Evolutionary conservation across 2,329 filamentous ascomycete species (phyloP), one percentile per base, ranked within the genome.

Genomic region (Blumeriella jaapii): DNA sequence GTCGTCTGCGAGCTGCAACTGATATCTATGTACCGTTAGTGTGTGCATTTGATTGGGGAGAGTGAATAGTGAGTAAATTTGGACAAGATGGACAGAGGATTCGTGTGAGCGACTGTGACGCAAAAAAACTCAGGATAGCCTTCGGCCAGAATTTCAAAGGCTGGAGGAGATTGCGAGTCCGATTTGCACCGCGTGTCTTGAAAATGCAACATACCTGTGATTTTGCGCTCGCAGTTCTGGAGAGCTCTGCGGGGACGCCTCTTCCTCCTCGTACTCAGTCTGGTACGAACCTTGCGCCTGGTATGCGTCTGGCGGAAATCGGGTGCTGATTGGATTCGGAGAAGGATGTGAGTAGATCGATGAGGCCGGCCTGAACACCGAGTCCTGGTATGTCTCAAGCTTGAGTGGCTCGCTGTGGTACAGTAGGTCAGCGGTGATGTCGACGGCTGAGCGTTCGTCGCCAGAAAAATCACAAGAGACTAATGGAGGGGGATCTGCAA

Each of bases 311-410:
- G 55, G 39, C 9, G 42, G 39, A 34, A 51, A 49, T 13, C 40
- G 40, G 26, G 47, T 46, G 29, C 40, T 31, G 6, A 41, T 37
- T 29, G 47, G 31, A 31, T 37, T 44, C 10, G 65, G 64, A 41
- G 64, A 71, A 28, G 62, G 65, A 53, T 71, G 66, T 29, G 74
- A 74, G 53, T 81, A 79, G 29, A 75, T 47, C 11, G 78, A 79
- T 19, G 76, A 78, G 5, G 62, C 46, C n/a, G 68, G 66, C 25
- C 68, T 66, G 42, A 58, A 60, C 34, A 51, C 54, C 20, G 59
- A 55, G 39, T 47, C 41, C 35, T 31, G 36, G 29, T 42, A n/a
- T n/a, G n/a, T n/a, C 24, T 29, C 29, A n/a, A 42, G 41, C 38
- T 39, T 38, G 27, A 37, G 37, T 41, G 42, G 17, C 27, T 49